A percentile compares a stretch with the other conserved stretches of the same genome.
Conservation (phyloP, 306 rosid genomes). For the Cucurbita argyrosperma region DNA sequence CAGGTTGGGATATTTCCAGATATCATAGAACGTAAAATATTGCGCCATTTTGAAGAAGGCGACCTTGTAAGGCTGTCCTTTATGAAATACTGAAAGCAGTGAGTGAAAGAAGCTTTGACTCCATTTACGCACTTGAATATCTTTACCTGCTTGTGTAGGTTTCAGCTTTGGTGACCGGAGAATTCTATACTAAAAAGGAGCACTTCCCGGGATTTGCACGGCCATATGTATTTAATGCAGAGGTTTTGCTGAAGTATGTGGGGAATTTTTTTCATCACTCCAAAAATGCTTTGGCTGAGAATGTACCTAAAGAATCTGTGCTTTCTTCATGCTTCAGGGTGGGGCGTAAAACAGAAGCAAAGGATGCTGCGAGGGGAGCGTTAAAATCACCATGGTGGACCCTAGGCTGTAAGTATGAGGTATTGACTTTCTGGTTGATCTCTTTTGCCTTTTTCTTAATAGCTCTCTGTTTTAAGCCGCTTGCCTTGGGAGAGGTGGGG, state of each 20-base stretch:
- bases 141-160: conserved; percentile 32
- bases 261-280: conserved; percentile 8
- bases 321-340: conserved; percentile 30
- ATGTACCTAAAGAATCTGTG: conserved; percentile 12
- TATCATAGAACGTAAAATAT: conserved; percentile 76
- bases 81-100: not conserved
- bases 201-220: conserved; percentile 95
- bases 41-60: conserved; percentile 75
- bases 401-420: conserved; percentile 72
- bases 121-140: not conserved
- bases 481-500: not conserved
- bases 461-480: not conserved
- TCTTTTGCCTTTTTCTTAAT: not conserved
- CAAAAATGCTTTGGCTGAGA: not conserved
- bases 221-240: conserved; percentile 83
- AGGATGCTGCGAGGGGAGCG: conserved; percentile 91
- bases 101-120: not conserved
- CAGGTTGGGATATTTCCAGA: conserved; percentile 98
- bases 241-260: conserved; percentile 73
- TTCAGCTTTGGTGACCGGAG: conserved; percentile 87
- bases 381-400: conserved; percentile 97
- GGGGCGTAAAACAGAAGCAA: conserved; percentile 72
- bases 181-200: conserved; percentile 80
- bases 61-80: conserved; percentile 40
- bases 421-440: conserved; percentile 12